Base-by-base conservation (phyloP, 192 early-diverging fungal genomes). In the Backusella luteola region DNA sequence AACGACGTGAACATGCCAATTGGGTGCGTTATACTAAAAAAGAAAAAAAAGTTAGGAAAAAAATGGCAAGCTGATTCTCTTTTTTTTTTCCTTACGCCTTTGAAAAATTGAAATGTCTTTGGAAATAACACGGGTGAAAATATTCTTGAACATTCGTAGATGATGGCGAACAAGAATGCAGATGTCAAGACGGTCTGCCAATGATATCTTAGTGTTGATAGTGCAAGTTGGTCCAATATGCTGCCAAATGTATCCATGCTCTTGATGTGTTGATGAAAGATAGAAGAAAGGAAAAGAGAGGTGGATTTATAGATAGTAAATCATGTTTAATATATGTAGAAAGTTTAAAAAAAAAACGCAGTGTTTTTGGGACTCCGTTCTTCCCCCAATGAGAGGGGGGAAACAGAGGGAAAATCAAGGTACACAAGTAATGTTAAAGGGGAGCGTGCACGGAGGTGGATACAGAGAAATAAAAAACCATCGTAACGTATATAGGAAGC, bases 1-100 rank as follows among this genome's bases (percentile, higher is more conserved):
- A n/a, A 94, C 93, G 26, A 93, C 87, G 79, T 95, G 95, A 34
- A 98, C 83, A 66, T 85, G 83, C 90, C 91, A 93, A 86, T 93
- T 89, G 67, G 75, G 66, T 32, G 44, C 74, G 71, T 79, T 81
- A 46, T 76, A 81, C 77, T 78, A 49, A 68, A 49, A 49, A 7
- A 49, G 19, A 7, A 49, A n/a, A 17, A 49, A n/a, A 49, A 19
- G 6, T 49, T 49, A 49, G 17, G 46, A 49, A 49, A 49, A 39
- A 39, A 44, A 44, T 44, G 42, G 15, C 42, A 44, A 44, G 15
- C 15, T 17, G 15, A 17, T 17, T 44, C 15, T 44, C 15, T 17
- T 44, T 44, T 49, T 49, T 49, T 49, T 49, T n/a, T 49, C 53
- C 49, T 76, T 81, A 81, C 80, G 12, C 87, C 83, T 70, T 84